These are phyloP conservation scores for Ophiocordyceps camponoti-leonardi DNA, from an alignment of 2,329 filamentous ascomycete genomes.

Conservation along the genomic window DNA sequence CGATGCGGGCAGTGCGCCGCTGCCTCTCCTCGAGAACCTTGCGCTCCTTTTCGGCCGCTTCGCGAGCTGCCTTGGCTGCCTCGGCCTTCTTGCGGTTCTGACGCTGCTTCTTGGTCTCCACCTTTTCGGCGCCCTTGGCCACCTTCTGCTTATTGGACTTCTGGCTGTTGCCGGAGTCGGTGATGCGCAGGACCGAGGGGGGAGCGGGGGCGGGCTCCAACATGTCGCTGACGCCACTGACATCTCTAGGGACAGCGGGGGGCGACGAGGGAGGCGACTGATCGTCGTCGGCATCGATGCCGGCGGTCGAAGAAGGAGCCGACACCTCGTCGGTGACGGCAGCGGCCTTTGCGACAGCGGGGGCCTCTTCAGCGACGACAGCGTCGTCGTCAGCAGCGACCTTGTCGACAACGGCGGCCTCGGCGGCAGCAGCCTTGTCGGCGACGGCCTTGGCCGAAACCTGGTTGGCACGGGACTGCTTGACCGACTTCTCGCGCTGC, in stretches of 20 bases:
- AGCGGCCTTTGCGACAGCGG: neutral
- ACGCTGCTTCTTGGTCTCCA: conserved; percentile 86
- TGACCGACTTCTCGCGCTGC: conserved; percentile 51
- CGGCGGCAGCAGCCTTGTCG: conserved; percentile 20
- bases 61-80: conserved; percentile 54
- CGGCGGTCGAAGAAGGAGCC: conserved; percentile 51
- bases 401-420: neutral
- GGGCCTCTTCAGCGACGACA: neutral
- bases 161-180: conserved; percentile 45
- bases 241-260: conserved; percentile 34
- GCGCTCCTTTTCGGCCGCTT: conserved; percentile 64
- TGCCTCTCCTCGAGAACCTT: conserved; percentile 67
- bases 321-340: conserved; percentile 13
- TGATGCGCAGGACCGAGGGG: conserved; percentile 64
- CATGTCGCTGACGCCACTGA: conserved; percentile 76
- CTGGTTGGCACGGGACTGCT: conserved; percentile 46
- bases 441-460: conserved; percentile 24
- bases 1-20: conserved; percentile 61
- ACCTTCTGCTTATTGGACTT: conserved; percentile 33
- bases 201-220: conserved; percentile 54
- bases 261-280: conserved; percentile 55
- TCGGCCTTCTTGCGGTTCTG: conserved; percentile 85
- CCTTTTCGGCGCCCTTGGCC: conserved; percentile 44
- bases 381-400: neutral
- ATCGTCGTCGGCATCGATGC: conserved; percentile 67